These are phyloP conservation scores for Talaromyces verruculosus DNA, from an alignment of 2,329 filamentous ascomycete genomes.

Conservation along the genomic window DNA sequence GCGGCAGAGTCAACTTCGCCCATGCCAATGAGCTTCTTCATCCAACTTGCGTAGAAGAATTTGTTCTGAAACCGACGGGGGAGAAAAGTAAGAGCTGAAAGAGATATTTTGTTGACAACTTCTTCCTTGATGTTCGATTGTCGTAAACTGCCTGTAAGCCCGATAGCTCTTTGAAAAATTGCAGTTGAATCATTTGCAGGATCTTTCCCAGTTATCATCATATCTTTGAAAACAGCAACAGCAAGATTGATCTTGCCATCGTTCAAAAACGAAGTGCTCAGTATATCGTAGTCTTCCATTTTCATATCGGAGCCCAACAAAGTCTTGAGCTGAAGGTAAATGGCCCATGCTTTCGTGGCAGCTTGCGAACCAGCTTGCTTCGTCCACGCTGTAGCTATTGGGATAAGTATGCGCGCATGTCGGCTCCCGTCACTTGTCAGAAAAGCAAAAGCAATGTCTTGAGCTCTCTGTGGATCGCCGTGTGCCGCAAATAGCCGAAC, in stretches of 20 bases:
- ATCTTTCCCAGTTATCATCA: slow-evolving; percentile 68
- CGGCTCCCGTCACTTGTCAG: slow-evolving; percentile 45
- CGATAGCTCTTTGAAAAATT: slow-evolving; percentile 46
- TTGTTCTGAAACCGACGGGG: slow-evolving; percentile 63
- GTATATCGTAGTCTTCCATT: slow-evolving; percentile 73
- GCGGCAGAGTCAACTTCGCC: slow-evolving; percentile 69
- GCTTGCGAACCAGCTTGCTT: slow-evolving; percentile 51
- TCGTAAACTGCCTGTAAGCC: slow-evolving; percentile 43
- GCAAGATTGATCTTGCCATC: slow-evolving; percentile 65
- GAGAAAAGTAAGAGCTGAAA: slow-evolving; percentile 53
- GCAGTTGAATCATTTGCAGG: slow-evolving; percentile 45
- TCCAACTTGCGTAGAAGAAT: slow-evolving; percentile 85
- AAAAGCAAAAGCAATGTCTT: slow-evolving; percentile 49
- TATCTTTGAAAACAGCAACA: slow-evolving; percentile 78
- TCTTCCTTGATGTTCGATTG: slow-evolving; percentile 43
- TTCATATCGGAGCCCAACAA: slow-evolving; percentile 61
- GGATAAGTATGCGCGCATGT: slow-evolving; percentile 50
- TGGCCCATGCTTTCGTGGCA: slow-evolving; percentile 62
- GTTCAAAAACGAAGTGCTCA: slow-evolving; percentile 69
- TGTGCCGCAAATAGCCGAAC: slow-evolving; percentile 52
- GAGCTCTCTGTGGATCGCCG: slow-evolving; percentile 50
- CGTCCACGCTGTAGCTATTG: slow-evolving; percentile 68
- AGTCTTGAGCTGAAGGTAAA: slow-evolving; percentile 65
- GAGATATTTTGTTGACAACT: slow-evolving; percentile 50
- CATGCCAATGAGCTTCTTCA: slow-evolving; percentile 76